phyloP scores from a whole-genome alignment of 2,329 filamentous ascomycete genomes.

The Tolypocladium guangdongense region DNA sequence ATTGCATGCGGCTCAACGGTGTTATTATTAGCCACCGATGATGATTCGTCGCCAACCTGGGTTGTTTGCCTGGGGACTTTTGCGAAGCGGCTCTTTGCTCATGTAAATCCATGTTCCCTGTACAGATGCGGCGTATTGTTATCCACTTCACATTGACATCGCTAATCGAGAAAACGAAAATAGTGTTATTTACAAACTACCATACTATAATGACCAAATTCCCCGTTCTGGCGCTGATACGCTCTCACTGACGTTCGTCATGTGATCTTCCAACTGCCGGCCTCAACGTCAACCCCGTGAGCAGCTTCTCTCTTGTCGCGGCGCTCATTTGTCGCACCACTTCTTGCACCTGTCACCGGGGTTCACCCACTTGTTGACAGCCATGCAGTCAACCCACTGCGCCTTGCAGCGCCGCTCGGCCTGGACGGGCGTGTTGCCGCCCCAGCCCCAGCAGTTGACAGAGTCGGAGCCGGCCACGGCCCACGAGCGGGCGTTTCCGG shows the following conservation, averaged over 20 bases:
- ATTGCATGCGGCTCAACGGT: neutral
- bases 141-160: neutral
- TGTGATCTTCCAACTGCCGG: neutral
- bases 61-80: neutral
- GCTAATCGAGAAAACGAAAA: neutral
- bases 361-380: slow-evolving; percentile 27
- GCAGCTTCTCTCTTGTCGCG: neutral
- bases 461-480: slow-evolving; percentile 4
- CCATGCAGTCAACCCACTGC: slow-evolving; percentile 39
- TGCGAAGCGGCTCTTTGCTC: no score
- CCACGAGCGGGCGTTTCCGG: slow-evolving; percentile 5
- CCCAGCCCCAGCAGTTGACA: slow-evolving; percentile 12
- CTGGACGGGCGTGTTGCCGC: slow-evolving; percentile 20
- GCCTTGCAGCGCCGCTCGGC: slow-evolving; percentile 32
- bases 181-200: neutral
- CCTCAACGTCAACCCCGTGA: neutral
- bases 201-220: no score
- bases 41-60: neutral
- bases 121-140: no score
- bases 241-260: no score
- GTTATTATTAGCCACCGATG: neutral
- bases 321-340: slow-evolving; percentile 17
- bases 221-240: no score
- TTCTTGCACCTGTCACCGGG: slow-evolving; percentile 27
- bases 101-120: no score